Evolutionary conservation across 805 yeast species (phyloP), one percentile per base, ranked within the genome.

Genomic region (Metschnikowia anglica): DNA sequence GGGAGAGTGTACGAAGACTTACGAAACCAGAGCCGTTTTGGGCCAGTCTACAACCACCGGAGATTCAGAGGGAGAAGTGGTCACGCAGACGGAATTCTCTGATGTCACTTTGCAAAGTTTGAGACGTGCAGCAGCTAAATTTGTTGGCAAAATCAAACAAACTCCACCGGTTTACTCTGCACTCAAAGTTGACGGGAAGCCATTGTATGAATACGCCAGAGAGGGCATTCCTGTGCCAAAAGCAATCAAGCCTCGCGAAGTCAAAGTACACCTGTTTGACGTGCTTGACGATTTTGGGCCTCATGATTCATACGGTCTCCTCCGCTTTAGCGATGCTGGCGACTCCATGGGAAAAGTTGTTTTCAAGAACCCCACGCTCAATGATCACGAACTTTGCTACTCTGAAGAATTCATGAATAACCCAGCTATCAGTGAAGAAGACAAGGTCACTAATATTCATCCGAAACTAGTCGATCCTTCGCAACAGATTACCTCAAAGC

Each of bases 91-190:
- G 16, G 73, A 76, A 4, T 71, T 75, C 1, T 71, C 66, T 6
- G 89, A 83, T 54, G 63, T 88, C 34, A 76, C 80, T 0, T 63
- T 66, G 48, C 83, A 77, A 2, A 60, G 72, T 34, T 63, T 90
- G 10, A 65, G 65, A 10, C 58, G 64, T 2, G 70, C 81, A 0
- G 76, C 79, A 18, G 68, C 66, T 5, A 82, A 82, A 62, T 89
- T 93, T 58, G 68, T 80, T n/a, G 99, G 98, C 0, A 75, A 80
- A 12, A 68, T 90, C 39, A 75, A 75, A 53, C 99, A 93, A 64
- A 84, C 95, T 0, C 99, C 99, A 10, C 99, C 99, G 0, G 83
- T 93, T 11, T 93, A 80, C 62, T 87, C 97, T 13, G 99, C 99
- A 0, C 69, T 95, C 45, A 91, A 91, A 59, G 85, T 95, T 81